Conservation (phyloP, 768 basidiomycete species). For the Pholiota microspora region DNA sequence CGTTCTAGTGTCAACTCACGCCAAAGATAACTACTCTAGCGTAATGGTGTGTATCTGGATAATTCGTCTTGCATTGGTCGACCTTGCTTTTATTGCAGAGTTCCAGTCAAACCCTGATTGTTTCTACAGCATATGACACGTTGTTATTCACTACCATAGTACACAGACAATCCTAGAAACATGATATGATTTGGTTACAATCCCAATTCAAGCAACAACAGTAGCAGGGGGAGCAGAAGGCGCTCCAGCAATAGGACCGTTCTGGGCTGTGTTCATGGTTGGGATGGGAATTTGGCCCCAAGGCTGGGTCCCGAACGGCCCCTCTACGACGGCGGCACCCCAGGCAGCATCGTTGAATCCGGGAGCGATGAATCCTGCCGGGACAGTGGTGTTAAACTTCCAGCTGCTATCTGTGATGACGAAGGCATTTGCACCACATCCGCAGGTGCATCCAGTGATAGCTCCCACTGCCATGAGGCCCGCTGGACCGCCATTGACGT, state of each 20-base stretch:
- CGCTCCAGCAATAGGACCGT: not conserved
- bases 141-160: not conserved
- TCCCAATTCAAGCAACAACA: not conserved
- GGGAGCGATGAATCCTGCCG: not conserved
- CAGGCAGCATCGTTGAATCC: not conserved
- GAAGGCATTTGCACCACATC: not conserved
- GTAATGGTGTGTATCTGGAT: no score
- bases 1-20: no score
- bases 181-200: not conserved
- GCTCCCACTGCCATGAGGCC: not conserved
- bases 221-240: not conserved
- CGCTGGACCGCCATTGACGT: not conserved
- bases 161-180: not conserved
- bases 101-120: no score
- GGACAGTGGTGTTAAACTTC: not conserved
- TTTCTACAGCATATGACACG: no score
- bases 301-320: not conserved
- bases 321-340: not conserved
- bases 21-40: no score
- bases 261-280: not conserved
- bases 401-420: constrained; percentile 2
- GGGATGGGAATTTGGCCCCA: not conserved
- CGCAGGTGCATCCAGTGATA: not conserved
- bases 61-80: no score
- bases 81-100: no score